These are phyloP conservation scores for Fusarium sp. DNA, from an alignment of 2,329 filamentous ascomycete genomes.

Conservation along the genomic window DNA sequence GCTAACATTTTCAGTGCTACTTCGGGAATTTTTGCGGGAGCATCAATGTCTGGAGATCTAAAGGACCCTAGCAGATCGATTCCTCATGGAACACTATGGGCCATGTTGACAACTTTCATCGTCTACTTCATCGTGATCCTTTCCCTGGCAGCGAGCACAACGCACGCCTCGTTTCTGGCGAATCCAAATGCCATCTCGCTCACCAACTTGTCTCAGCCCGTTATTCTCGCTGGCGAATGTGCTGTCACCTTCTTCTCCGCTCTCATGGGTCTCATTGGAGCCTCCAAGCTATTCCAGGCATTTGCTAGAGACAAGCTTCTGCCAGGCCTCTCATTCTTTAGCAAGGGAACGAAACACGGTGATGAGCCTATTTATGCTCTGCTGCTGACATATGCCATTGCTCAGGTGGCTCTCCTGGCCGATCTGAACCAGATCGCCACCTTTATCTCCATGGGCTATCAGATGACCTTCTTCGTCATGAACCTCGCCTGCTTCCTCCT, in stretches of 20 bases:
- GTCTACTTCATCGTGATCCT: slow-evolving; percentile 82
- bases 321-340: slow-evolving; percentile 80
- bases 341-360: slow-evolving; percentile 75
- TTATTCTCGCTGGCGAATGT: slow-evolving; percentile 85
- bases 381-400: slow-evolving; percentile 78
- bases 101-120: slow-evolving; percentile 79
- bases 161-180: slow-evolving; percentile 76
- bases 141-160: slow-evolving; percentile 81
- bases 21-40: slow-evolving; percentile 74
- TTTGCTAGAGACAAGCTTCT: slow-evolving; percentile 83
- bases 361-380: slow-evolving; percentile 85
- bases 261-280: slow-evolving; percentile 87
- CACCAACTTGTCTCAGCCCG: slow-evolving; percentile 78
- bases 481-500: slow-evolving; percentile 89
- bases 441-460: slow-evolving; percentile 90
- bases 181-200: slow-evolving; percentile 85
- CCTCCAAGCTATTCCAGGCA: slow-evolving; percentile 86
- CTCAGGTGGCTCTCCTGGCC: slow-evolving; percentile 83
- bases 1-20: slow-evolving; percentile 53
- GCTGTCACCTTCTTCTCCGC: slow-evolving; percentile 87
- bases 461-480: slow-evolving; percentile 93
- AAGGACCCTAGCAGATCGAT: slow-evolving; percentile 87
- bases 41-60: slow-evolving; percentile 91
- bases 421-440: slow-evolving; percentile 91
- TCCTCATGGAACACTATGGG: slow-evolving; percentile 84